Conservation (phyloP, 208 protist genomes). For the Leishmania tropica region DNA sequence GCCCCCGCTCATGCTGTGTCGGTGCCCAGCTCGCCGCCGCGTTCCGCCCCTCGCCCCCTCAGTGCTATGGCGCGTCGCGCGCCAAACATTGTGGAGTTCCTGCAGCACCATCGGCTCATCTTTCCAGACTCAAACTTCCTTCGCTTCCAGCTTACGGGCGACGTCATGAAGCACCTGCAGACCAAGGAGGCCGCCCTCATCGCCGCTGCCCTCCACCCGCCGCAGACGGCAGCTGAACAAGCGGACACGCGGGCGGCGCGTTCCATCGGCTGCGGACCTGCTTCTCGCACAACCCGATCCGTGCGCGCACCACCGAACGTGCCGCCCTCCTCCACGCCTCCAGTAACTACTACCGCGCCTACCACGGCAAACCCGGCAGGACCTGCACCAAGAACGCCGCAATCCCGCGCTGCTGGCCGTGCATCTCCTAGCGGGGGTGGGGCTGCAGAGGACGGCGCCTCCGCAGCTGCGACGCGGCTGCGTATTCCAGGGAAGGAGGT, state of each 20-base stretch:
- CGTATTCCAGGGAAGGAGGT: neutral
- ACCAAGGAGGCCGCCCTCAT: conserved; percentile 18
- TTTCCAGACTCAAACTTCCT: conserved; percentile 63
- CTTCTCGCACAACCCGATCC: neutral
- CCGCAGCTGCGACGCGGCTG: neutral
- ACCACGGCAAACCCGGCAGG: neutral
- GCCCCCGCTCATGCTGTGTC: neutral
- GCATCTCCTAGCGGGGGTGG: neutral
- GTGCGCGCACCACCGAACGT: neutral
- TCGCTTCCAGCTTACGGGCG: conserved; percentile 43
- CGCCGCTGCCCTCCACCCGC: conserved; percentile 10
- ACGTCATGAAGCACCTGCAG: conserved; percentile 39
- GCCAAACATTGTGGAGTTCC: conserved; percentile 39
- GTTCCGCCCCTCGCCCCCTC: conserved; percentile 1
- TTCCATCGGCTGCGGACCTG: neutral
- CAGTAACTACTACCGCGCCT: neutral
- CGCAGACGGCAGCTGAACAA: conserved; percentile 3
- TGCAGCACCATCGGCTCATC: conserved; percentile 53
- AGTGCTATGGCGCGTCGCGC: conserved; percentile 25
- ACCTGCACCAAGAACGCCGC: neutral
- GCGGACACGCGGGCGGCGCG: conserved; percentile 6
- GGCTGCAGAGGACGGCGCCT: neutral
- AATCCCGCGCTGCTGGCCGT: neutral
- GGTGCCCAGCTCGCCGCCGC: neutral
- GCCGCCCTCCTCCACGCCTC: neutral